These are phyloP conservation scores for Spergularia bocconei DNA, from an alignment of 148 eudicot species.

Conservation along the genomic window DNA sequence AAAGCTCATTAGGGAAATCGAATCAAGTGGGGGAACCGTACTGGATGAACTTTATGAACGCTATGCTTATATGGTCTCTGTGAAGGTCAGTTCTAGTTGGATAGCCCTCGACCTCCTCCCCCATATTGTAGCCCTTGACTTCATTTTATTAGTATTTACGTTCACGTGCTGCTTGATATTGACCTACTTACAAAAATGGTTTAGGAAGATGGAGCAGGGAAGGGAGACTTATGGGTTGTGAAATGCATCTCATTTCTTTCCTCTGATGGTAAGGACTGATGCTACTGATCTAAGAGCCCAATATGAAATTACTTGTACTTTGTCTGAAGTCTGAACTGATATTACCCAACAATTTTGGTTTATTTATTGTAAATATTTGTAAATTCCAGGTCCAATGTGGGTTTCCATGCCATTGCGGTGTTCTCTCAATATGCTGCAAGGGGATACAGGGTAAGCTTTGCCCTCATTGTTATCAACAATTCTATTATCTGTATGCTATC, in stretches of 20 bases:
- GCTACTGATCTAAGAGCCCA: neutral
- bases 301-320: conserved; percentile 1
- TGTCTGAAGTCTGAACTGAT: neutral
- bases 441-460: conserved; percentile 85
- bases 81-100: conserved; percentile 45
- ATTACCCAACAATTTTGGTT: conserved; percentile 9
- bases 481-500: neutral
- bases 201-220: conserved; percentile 53
- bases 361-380: conserved; percentile 26
- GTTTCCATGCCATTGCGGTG: conserved; percentile 63
- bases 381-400: conserved; percentile 33
- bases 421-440: conserved; percentile 94
- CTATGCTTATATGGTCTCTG: conserved; percentile 59
- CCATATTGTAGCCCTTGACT: neutral
- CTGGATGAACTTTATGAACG: conserved; percentile 78
- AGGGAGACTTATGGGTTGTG: conserved; percentile 51
- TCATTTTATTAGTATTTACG: neutral
- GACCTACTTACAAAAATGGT: neutral
- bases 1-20: conserved; percentile 78
- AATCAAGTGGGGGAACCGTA: conserved; percentile 52
- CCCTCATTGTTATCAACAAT: neutral
- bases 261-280: conserved; percentile 43
- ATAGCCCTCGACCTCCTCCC: neutral
- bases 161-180: neutral
- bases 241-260: conserved; percentile 66